Evolutionary conservation across 805 yeast genomes (phyloP).

Genomic region (Lipomyces oligophaga): DNA sequence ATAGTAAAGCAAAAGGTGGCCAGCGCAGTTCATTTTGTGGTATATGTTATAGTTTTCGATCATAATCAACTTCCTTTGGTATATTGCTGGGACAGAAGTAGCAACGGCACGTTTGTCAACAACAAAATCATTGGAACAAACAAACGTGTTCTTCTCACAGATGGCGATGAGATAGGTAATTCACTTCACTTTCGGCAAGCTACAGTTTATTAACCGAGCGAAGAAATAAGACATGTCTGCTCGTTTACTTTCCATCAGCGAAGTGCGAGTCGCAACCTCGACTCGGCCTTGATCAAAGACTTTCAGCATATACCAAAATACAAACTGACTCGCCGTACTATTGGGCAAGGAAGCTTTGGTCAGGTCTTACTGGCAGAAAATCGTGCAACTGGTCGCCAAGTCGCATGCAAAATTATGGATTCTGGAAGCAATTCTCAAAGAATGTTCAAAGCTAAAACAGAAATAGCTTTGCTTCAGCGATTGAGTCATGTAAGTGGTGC

Average conservation of each 20-base stretch:
- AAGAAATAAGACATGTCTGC: constrained; percentile 30
- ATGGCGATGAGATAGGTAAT: constrained; percentile 25
- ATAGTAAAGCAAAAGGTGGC: constrained; percentile 25
- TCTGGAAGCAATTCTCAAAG: constrained; percentile 11
- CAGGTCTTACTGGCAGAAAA: constrained; percentile 23
- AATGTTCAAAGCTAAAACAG: constrained; percentile 23
- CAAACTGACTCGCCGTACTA: constrained; percentile 13
- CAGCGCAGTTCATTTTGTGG: constrained; percentile 25
- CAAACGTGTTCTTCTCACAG: constrained; percentile 21
- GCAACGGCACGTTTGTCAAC: constrained; percentile 31
- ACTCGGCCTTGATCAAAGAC: constrained; percentile 6
- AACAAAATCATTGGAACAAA: constrained; percentile 24
- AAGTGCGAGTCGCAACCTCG: neutral
- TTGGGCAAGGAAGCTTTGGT: constrained; percentile 28
- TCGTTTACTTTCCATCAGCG: constrained; percentile 25
- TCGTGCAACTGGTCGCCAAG: constrained; percentile 8
- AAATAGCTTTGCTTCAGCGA: constrained; percentile 23
- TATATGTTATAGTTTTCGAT: constrained; percentile 28
- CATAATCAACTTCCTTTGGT: constrained; percentile 26
- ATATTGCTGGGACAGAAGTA: constrained; percentile 29
- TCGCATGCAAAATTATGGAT: constrained; percentile 30
- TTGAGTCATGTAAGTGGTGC: constrained; percentile 18
- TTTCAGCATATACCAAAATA: constrained; percentile 3
- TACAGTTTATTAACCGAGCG: neutral
- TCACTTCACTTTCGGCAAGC: neutral